These are phyloP conservation scores for Microbotryomycetes sp. DNA, from an alignment of 1,284 basidiomycete species.

Conservation along the genomic window DNA sequence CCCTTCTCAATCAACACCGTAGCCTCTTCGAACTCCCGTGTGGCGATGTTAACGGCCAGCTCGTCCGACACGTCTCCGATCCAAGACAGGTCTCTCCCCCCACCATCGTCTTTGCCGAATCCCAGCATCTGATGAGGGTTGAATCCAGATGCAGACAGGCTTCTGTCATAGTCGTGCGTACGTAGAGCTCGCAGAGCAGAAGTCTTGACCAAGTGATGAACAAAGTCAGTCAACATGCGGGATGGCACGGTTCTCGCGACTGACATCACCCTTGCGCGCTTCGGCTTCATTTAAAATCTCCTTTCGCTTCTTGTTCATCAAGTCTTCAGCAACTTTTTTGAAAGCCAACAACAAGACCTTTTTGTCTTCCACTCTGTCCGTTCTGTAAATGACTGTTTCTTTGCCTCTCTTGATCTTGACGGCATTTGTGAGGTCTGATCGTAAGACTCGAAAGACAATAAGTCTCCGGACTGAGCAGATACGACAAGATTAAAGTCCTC, in stretches of 20 bases:
- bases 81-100: conserved; percentile 72
- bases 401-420: conserved; percentile 91
- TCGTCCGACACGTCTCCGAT: conserved; percentile 86
- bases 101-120: conserved; percentile 39
- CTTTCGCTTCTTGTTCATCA: conserved; percentile 77
- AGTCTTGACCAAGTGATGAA: too few relatives aligned
- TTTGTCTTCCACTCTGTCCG: conserved; percentile 75
- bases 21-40: conserved; percentile 82
- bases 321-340: conserved; percentile 84
- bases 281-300: conserved; percentile 52
- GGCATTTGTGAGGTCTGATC: conserved; percentile 79
- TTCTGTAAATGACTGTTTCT: conserved; percentile 88
- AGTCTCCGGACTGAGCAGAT: conserved; percentile 2
- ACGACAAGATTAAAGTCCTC: conserved; percentile 38
- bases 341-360: conserved; percentile 76
- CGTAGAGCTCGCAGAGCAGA: neutral
- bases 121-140: conserved; percentile 28
- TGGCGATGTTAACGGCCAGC: conserved; percentile 80
- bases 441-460: neutral
- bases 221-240: too few relatives aligned
- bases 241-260: neutral
- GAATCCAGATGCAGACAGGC: conserved; percentile 25
- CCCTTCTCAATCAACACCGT: conserved; percentile 77
- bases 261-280: conserved; percentile 33
- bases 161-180: conserved; percentile 21